A percentile compares a stretch with the other conserved stretches of the same genome.
Evolutionary conservation across 352 stramenopile species (phyloP).

Genomic region (Lagenidium giganteum): DNA sequence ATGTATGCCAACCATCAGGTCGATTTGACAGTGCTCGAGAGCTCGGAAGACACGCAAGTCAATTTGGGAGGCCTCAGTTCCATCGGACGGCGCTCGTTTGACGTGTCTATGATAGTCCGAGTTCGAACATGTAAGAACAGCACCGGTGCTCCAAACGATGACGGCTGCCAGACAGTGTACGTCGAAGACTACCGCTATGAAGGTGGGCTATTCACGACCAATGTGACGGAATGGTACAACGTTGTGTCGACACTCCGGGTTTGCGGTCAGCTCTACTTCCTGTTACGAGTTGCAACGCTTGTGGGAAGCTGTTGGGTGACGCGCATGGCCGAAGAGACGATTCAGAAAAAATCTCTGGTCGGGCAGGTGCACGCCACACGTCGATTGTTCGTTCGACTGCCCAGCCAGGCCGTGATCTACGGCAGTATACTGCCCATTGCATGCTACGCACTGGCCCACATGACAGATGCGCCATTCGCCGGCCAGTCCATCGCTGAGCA

Average conservation of each 20-base stretch:
- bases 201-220: constrained; percentile 1
- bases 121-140: constrained; percentile 1
- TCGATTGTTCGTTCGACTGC: constrained; percentile 10
- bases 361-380: not conserved
- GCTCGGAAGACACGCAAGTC: too few species aligned
- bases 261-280: constrained; percentile 11
- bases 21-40: constrained; percentile 9
- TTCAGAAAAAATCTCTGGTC: not conserved
- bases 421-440: constrained; percentile 17
- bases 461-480: not conserved
- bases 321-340: not conserved
- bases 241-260: constrained; percentile 1
- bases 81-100: not conserved
- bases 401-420: constrained; percentile 23
- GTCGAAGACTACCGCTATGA: constrained; percentile 25
- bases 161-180: constrained; percentile 11
- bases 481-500: constrained; percentile 6
- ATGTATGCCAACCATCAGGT: constrained; percentile 6
- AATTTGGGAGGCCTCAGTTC: constrained; percentile 5
- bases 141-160: too few species aligned
- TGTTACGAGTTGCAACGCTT: constrained; percentile 8
- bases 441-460: constrained; percentile 22
- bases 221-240: constrained; percentile 3
- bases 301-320: not conserved
- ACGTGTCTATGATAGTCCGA: constrained; percentile 12